These are phyloP conservation scores for Arctium minus DNA, from an alignment of 129 eudicot species.

Conservation along the genomic window DNA sequence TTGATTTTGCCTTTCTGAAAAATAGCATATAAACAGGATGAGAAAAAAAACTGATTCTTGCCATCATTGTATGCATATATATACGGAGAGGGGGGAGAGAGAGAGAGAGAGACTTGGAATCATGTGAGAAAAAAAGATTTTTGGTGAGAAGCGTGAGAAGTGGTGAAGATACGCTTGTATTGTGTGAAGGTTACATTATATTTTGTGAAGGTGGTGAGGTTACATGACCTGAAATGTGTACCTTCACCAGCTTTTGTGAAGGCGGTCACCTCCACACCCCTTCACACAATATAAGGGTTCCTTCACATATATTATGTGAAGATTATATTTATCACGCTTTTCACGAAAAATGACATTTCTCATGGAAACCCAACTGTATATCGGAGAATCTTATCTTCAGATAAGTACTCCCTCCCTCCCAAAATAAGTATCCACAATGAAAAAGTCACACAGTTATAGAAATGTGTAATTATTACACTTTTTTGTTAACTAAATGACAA, in stretches of 20 bases:
- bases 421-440: not conserved
- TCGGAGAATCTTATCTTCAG: not conserved
- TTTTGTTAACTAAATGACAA: not conserved
- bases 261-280: too few relatives aligned
- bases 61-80: not conserved
- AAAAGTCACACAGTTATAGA: too few relatives aligned
- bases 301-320: not conserved
- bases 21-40: not conserved
- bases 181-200: not conserved
- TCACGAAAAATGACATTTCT: not conserved
- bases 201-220: too few relatives aligned
- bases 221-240: too few relatives aligned
- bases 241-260: too few relatives aligned
- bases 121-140: not conserved
- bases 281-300: not conserved
- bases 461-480: not conserved
- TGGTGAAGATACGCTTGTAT: not conserved
- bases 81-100: too few relatives aligned
- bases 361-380: not conserved
- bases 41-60: not conserved
- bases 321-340: not conserved
- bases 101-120: not conserved
- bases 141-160: not conserved
- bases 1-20: conserved; percentile 68
- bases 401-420: not conserved